phyloP scores from a whole-genome alignment of 495 filamentous ascomycete species.

The Aspergillus bridgeri region DNA sequence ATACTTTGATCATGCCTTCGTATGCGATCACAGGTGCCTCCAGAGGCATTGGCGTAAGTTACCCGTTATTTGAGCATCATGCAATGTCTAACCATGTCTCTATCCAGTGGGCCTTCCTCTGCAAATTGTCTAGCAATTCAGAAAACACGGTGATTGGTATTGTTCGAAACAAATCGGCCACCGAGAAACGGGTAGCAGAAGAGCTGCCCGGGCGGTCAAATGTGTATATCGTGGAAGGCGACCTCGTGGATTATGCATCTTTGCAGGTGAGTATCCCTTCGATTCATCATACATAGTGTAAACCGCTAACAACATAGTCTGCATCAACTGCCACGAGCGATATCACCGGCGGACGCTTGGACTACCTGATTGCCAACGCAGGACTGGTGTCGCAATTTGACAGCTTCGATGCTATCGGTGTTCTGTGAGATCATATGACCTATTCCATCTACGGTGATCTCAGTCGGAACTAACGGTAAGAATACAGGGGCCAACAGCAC shows the following conservation, averaged over 20 bases:
- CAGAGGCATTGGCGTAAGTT: slow-evolving; percentile 37
- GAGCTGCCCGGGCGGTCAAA: slow-evolving; percentile 35
- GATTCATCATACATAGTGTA: too few species aligned
- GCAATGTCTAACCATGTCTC: background rate
- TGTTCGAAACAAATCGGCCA: slow-evolving; percentile 35
- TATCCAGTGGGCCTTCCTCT: slow-evolving; percentile 34
- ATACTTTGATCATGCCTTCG: slow-evolving; percentile 44
- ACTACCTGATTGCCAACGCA: slow-evolving; percentile 37
- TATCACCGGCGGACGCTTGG: slow-evolving; percentile 29
- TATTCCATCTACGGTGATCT: too few species aligned
- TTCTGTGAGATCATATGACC: slow-evolving; percentile 24
- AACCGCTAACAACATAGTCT: too few species aligned
- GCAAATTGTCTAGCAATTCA: slow-evolving; percentile 32
- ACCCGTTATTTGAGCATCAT: background rate
- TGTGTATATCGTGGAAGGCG: slow-evolving; percentile 44
- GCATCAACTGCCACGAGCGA: slow-evolving; percentile 18
- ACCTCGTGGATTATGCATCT: slow-evolving; percentile 34
- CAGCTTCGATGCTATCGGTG: slow-evolving; percentile 25
- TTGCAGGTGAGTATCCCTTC: slow-evolving; percentile 29
- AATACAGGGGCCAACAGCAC: slow-evolving; percentile 25
- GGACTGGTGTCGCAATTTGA: slow-evolving; percentile 20
- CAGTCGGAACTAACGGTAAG: too few species aligned
- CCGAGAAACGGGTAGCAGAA: slow-evolving; percentile 19
- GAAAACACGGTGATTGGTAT: slow-evolving; percentile 38
- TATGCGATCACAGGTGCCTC: slow-evolving; percentile 38